These are phyloP conservation scores for Vitis hybrid DNA, from an alignment of 177 flowering plant species.

Conservation along the genomic window DNA sequence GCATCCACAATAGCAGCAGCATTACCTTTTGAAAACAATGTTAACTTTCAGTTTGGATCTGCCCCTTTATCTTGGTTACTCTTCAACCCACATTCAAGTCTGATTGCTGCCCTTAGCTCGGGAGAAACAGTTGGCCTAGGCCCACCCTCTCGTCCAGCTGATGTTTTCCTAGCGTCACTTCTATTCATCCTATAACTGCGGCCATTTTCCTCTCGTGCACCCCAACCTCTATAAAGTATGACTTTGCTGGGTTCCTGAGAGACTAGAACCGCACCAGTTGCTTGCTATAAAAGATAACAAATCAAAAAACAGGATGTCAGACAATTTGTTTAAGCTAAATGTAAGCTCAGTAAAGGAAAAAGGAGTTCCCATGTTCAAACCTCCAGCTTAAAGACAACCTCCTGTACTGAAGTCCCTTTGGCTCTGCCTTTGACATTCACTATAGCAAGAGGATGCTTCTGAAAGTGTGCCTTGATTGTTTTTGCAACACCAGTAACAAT, in stretches of 20 bases:
- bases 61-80: slow-evolving; percentile 11
- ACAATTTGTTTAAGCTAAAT: neutral
- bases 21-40: neutral
- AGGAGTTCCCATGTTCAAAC: slow-evolving; percentile 25
- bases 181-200: slow-evolving; percentile 12
- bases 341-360: slow-evolving; percentile 1
- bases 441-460: slow-evolving; percentile 81
- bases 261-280: slow-evolving; percentile 79
- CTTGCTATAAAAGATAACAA: slow-evolving; percentile 57
- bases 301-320: neutral
- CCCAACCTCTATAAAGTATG: slow-evolving; percentile 91
- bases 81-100: slow-evolving; percentile 77
- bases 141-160: slow-evolving; percentile 8
- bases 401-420: slow-evolving; percentile 86
- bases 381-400: slow-evolving; percentile 75
- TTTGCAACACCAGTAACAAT: slow-evolving; percentile 78
- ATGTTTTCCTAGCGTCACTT: slow-evolving; percentile 7
- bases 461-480: slow-evolving; percentile 71
- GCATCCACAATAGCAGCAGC: neutral
- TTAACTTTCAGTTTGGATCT: neutral
- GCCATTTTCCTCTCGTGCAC: slow-evolving; percentile 39
- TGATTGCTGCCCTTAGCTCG: slow-evolving; percentile 78
- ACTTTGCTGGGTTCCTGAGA: slow-evolving; percentile 92
- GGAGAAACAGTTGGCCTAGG: slow-evolving; percentile 46
- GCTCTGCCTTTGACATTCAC: slow-evolving; percentile 96